These are phyloP conservation scores for Solanum medicagineum DNA, from an alignment of 257 asterid genomes.

Conservation along the genomic window DNA sequence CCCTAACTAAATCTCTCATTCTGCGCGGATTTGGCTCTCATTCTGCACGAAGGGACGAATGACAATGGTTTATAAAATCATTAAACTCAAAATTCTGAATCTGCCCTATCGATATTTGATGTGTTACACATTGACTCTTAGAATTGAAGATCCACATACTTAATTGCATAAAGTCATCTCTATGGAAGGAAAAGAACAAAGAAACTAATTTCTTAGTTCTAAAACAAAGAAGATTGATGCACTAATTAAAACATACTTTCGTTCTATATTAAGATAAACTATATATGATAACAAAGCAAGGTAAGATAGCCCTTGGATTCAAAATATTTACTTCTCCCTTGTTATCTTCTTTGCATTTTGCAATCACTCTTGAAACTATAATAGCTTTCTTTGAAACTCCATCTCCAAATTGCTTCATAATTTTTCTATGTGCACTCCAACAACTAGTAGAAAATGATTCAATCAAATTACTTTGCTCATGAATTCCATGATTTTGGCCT, in stretches of 20 bases:
- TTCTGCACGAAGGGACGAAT: too few relatives aligned
- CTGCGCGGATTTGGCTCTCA: too few relatives aligned
- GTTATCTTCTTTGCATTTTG: neutral
- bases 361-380: neutral
- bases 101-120: neutral
- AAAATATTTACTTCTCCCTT: neutral
- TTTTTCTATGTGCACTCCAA: constrained; percentile 7
- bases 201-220: neutral
- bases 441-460: neutral
- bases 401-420: neutral
- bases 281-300: constrained; percentile 8
- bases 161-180: neutral
- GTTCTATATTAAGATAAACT: neutral
- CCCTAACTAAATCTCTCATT: too few relatives aligned
- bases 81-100: neutral
- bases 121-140: neutral
- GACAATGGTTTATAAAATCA: too few relatives aligned
- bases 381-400: neutral
- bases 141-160: neutral
- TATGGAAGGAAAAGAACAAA: neutral
- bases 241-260: neutral
- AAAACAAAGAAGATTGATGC: neutral
- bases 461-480: neutral
- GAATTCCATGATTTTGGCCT: neutral
- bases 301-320: constrained; percentile 1